A percentile compares a stretch with the other conserved stretches of the same genome.
Conservation (phyloP, 495 filamentous ascomycete species). For the Cryomyces minteri region DNA sequence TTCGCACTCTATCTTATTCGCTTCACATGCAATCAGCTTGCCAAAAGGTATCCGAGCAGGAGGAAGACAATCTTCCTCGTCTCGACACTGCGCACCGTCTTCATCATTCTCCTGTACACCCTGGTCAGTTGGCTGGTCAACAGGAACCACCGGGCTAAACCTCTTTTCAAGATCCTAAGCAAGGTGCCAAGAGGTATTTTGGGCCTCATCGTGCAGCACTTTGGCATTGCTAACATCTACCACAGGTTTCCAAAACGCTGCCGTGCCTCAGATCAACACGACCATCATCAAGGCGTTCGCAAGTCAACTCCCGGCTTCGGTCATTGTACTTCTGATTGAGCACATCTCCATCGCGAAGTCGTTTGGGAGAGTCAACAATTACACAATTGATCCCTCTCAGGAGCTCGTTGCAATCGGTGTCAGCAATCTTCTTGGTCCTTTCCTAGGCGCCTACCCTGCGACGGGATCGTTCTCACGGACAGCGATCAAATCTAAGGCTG, state of each 20-base stretch:
- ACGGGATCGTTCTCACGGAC: constrained; percentile 96
- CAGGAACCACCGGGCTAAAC: constrained; percentile 27
- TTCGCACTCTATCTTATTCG: constrained; percentile 71
- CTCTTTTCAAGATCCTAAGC: constrained; percentile 50
- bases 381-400: constrained; percentile 93
- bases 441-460: constrained; percentile 84
- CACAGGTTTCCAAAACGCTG: constrained; percentile 58
- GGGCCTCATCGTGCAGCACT: background rate
- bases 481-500: constrained; percentile 95
- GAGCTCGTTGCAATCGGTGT: constrained; percentile 93
- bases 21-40: constrained; percentile 41
- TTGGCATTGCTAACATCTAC: background rate
- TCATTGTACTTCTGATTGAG: constrained; percentile 91
- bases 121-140: constrained; percentile 82
- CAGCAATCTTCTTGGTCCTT: constrained; percentile 79
- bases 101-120: constrained; percentile 86
- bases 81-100: constrained; percentile 74
- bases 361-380: constrained; percentile 92
- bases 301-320: constrained; percentile 50
- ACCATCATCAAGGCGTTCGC: constrained; percentile 43
- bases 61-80: constrained; percentile 74
- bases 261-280: constrained; percentile 51
- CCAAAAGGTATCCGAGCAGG: constrained; percentile 47
- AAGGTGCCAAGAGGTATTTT: constrained; percentile 51
- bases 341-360: constrained; percentile 81